These are phyloP conservation scores for Aristolochia fimbriata DNA, from an alignment of 164 flowering plant genomes.

Conservation along the genomic window DNA sequence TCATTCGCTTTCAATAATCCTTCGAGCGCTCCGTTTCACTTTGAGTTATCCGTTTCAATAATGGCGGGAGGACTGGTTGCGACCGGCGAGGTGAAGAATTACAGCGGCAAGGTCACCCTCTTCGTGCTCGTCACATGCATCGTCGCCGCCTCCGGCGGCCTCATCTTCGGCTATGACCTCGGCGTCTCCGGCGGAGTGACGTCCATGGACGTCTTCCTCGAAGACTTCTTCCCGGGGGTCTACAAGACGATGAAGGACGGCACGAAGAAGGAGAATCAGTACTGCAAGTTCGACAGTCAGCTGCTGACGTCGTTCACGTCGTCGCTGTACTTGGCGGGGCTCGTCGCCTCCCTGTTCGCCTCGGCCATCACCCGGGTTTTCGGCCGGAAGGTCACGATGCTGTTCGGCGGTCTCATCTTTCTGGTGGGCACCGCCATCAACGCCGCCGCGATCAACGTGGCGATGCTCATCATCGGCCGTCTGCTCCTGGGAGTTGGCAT, in stretches of 20 bases:
- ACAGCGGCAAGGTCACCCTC: slow-evolving; percentile 15
- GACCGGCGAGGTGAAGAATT: slow-evolving; percentile 8
- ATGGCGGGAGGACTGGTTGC: slow-evolving; percentile 23
- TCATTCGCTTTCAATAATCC: no score
- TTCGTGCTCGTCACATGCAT: slow-evolving; percentile 21
- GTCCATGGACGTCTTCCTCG: slow-evolving; percentile 24
- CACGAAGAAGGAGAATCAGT: slow-evolving; percentile 2
- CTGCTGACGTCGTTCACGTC: slow-evolving; percentile 29
- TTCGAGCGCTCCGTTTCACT: no score
- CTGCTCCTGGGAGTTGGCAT: slow-evolving; percentile 34
- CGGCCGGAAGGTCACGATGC: slow-evolving; percentile 29
- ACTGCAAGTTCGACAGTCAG: slow-evolving; percentile 24
- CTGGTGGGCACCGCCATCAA: slow-evolving; percentile 24
- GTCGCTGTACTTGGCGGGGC: slow-evolving; percentile 33
- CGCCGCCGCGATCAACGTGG: slow-evolving; percentile 17
- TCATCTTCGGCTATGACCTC: slow-evolving; percentile 31
- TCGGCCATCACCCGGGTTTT: slow-evolving; percentile 16
- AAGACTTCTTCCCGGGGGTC: slow-evolving; percentile 20
- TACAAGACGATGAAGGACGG: slow-evolving; percentile 3
- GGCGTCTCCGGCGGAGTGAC: slow-evolving; percentile 32
- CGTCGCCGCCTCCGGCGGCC: slow-evolving; percentile 28
- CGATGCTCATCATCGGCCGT: slow-evolving; percentile 28
- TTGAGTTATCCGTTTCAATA: no score
- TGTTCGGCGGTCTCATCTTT: slow-evolving; percentile 19
- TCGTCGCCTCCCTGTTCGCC: slow-evolving; percentile 28